A percentile compares a stretch with the other conserved stretches of the same genome.
These are phyloP conservation scores for Nemania sp. DNA, from an alignment of 2,329 filamentous ascomycete species.

Conservation along the genomic window DNA sequence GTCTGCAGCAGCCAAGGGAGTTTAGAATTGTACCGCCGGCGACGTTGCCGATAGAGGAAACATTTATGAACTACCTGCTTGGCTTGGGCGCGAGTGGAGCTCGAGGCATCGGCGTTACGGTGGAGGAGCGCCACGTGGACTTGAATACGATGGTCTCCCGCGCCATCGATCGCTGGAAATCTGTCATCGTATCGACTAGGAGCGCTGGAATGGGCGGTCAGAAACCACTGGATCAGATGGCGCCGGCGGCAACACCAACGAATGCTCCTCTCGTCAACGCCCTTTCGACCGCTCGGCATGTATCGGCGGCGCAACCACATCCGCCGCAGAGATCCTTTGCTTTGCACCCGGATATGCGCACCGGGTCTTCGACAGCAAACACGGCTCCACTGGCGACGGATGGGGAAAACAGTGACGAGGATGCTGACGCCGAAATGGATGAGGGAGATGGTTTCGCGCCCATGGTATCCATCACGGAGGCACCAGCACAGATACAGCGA, in stretches of 20 bases:
- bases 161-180: constrained; percentile 67
- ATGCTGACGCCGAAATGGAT: constrained; percentile 57
- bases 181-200: constrained; percentile 59
- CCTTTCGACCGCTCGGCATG: constrained; percentile 23
- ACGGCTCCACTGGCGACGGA: constrained; percentile 36
- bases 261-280: constrained; percentile 27
- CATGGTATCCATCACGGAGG: constrained; percentile 49
- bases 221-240: constrained; percentile 49
- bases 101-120: constrained; percentile 49
- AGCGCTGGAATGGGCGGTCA: constrained; percentile 56
- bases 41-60: constrained; percentile 56
- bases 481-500: constrained; percentile 37
- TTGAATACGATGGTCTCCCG: constrained; percentile 55
- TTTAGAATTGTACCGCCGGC: constrained; percentile 58
- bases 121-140: constrained; percentile 58
- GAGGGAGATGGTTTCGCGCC: constrained; percentile 61
- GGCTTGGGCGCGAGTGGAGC: constrained; percentile 50
- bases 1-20: constrained; percentile 63
- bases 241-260: constrained; percentile 32
- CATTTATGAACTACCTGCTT: constrained; percentile 52
- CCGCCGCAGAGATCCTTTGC: constrained; percentile 30
- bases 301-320: constrained; percentile 29
- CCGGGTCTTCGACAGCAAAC: constrained; percentile 29
- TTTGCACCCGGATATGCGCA: constrained; percentile 23
- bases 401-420: constrained; percentile 53